Evolutionary conservation across 148 eudicot genomes (phyloP), one percentile per base, ranked within the genome.

Genomic region (Pharnaceum exiguum): DNA sequence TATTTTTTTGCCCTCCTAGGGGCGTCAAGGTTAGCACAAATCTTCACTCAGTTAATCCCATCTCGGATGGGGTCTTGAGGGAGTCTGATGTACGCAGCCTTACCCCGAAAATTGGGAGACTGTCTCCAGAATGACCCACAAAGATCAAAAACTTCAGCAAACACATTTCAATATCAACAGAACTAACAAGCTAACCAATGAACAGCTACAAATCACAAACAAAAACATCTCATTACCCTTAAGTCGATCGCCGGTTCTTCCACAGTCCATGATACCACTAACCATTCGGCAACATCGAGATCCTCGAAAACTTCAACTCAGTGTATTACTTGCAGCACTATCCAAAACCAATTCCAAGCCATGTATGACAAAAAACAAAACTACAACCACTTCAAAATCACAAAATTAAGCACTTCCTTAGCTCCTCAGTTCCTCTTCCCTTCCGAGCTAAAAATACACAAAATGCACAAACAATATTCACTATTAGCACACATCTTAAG

Each of bases 211-310:
- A 36, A 36, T 42, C 16, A 44, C n/a, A n/a, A n/a, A 40, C n/a
- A 22, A 42, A 9, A n/a, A 46, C 15, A 50, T 33, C 38, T 39
- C 28, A 70, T 57, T 75, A 85, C 93, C 78, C 60, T 75, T 78
- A 46, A 75, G 60, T 59, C 71, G 70, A 67, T 71, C 61, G 70
- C 62, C 64, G 53, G 75, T 48, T 74, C 73, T 78, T 26, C 67
- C 70, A 61, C 60, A 72, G 68, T 73, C 80, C 94, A 83, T 89
- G 68, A 54, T 59, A 48, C 66, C 73, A 56, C 83, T 81, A 89
- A 67, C 89, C 91, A 64, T 75, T 70, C 40, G 85, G 87, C 85
- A 69, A 81, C 94, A 83, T 89, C 69, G 76, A 82, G 76, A 66
- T 56, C 57, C 58, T 54, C 52, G 29, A 55, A 62, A 39, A 56